Evolutionary conservation across 306 rosid genomes (phyloP), one percentile per base, ranked within the genome.

Genomic region (Quillaja saponaria): DNA sequence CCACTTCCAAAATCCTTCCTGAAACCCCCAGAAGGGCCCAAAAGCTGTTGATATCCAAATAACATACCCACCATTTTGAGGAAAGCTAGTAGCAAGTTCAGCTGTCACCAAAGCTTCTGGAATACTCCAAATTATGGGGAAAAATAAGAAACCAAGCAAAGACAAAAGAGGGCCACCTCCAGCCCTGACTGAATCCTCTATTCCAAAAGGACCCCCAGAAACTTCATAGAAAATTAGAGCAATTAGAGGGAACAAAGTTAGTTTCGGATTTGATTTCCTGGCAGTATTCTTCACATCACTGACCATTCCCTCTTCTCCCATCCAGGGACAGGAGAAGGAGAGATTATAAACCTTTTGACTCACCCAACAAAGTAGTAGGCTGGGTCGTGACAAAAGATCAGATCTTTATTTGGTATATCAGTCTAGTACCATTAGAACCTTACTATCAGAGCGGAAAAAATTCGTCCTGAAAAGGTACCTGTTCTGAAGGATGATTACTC

Each of bases 1-100:
- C 95, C 98, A 91, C 76, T 91, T 88, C 98, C 92, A 91, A 6
- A 91, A 77, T 1, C 96, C 97, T 76, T 82, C 85, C 68, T 91
- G 96, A 50, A 91, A 88, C 0, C 97, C 97, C 97, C 95, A 91
- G 16, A 88, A 91, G 10, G 95, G 90, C 13, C 96, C 95, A 70
- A 88, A 91, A 50, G 96, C 95, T 0, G 92, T 66, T 34, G 86
- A 71, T 15, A 91, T 82, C 96, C 98, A 88, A 14, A 91, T 34
- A 34, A 91, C 98, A 51, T 86, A 88, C 1, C 98, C 98, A 2
- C 87, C 95, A 63, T 88, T 91, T 18, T 75, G 73, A 14, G 96
- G 98, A 80, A 91, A 88, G 71, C 76, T 61, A 0, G 98, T 88
- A 58, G 95, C 88, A 4, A 91, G 96, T 76, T 91, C 97, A n/a